Conservation (phyloP, 2,329 filamentous ascomycete genomes). For the Talaromyces sp. region DNA sequence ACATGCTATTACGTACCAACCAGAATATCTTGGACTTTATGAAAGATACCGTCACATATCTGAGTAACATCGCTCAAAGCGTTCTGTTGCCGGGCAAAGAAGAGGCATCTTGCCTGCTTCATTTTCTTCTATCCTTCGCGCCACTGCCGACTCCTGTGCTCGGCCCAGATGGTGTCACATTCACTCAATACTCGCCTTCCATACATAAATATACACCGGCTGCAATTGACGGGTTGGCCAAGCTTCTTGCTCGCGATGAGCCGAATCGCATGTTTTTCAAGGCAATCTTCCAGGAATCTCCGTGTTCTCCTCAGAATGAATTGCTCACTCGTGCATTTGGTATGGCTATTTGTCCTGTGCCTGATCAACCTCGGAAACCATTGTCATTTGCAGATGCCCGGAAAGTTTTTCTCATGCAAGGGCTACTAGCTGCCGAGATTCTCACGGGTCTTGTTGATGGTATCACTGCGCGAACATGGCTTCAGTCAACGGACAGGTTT, state of each 20-base stretch:
- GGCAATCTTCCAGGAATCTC: constrained; percentile 73
- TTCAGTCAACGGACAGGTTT: constrained; percentile 79
- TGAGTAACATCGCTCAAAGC: constrained; percentile 81
- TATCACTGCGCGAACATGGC: constrained; percentile 72
- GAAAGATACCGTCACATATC: constrained; percentile 86
- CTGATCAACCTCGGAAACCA: constrained; percentile 63
- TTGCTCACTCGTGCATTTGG: constrained; percentile 84
- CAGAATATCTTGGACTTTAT: constrained; percentile 91
- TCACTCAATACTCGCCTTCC: constrained; percentile 74
- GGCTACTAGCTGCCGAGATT: constrained; percentile 85
- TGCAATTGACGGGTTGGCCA: constrained; percentile 85
- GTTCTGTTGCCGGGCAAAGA: constrained; percentile 81
- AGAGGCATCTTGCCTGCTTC: constrained; percentile 78
- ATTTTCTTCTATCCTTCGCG: constrained; percentile 87
- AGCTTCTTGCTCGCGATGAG: constrained; percentile 86
- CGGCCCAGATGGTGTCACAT: constrained; percentile 62
- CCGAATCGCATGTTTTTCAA: constrained; percentile 85
- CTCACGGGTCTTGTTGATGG: constrained; percentile 73
- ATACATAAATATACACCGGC: constrained; percentile 85
- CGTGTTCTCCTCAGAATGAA: constrained; percentile 66
- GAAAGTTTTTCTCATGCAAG: constrained; percentile 88
- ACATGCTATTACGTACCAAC: constrained; percentile 77
- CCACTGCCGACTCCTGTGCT: constrained; percentile 67
- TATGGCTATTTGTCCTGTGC: constrained; percentile 78
- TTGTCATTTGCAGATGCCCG: constrained; percentile 72